Evolutionary conservation across 225 moss, liverwort and hornwort species (phyloP), one percentile per base, ranked within the genome.

Genomic region (Sphagnum contortum): DNA sequence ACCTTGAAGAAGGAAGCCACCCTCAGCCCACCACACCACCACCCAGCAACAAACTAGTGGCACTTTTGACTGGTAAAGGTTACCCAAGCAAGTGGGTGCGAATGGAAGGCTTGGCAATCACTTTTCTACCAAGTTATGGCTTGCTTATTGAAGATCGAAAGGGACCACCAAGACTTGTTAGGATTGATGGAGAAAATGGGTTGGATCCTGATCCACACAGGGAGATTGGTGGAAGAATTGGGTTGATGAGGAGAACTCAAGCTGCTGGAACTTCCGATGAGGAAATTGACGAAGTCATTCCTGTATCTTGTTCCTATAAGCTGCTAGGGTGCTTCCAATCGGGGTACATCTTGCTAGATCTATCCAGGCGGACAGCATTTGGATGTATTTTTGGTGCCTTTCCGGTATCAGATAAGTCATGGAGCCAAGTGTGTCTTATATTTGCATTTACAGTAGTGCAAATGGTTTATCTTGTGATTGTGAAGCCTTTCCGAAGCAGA

Each of bases 121-220:
- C 81, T 3, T 91, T 93, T 61, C 71, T 93, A 65, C 89, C 96
- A 29, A 75, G 87, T 45, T 91, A 76, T 48, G 96, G 96, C 59
- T 75, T 98, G 49, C 73, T 90, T 63, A 90, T 98, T 44, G 92
- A 92, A 79, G 93, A 98, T 67, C 81, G 93, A 3, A 98, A 98
- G 68, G 96, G 96, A n/a, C 96, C 92, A 47, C 85, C 87, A 0
- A 79, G 81, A 68, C 66, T 92, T 52, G 74, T 83, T 53, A 67
- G 80, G n/a, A 60, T 74, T 64, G 82, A 79, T 58, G 53, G 65
- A 69, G 77, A 77, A 47, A 62, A 77, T 0, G 80, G 77, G 29
- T 29, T 29, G 12, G 81, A 84, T 59, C 64, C 68, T 48, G 75
- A 66, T 3, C 68, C 83, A 4, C 76, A 77, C 58, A 87, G 81